A percentile compares a stretch with the other conserved stretches of the same genome.
Evolutionary conservation across 2,329 filamentous ascomycete genomes (phyloP).

Genomic region (Didymella glomerata): DNA sequence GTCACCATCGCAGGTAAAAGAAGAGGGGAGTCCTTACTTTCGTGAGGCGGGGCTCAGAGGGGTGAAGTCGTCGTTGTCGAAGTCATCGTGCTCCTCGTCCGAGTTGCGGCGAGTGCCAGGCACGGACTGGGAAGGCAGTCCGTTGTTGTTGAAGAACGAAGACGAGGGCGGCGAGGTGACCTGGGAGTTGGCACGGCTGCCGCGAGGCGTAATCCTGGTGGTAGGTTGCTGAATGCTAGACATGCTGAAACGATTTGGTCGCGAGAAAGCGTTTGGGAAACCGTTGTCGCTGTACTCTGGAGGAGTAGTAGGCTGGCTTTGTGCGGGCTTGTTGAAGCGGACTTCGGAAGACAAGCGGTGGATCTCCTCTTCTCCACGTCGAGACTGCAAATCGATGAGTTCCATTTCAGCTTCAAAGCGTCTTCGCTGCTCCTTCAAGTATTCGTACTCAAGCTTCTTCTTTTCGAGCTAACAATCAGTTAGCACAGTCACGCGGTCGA

Average conservation of each 20-base stretch:
- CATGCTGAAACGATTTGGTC: slow-evolving; percentile 87
- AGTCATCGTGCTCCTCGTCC: slow-evolving; percentile 81
- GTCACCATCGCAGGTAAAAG: slow-evolving; percentile 11
- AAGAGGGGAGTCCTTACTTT: slow-evolving; percentile 43
- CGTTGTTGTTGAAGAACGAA: slow-evolving; percentile 62
- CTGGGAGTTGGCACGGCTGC: slow-evolving; percentile 79
- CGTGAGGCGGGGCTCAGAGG: slow-evolving; percentile 46
- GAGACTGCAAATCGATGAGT: slow-evolving; percentile 84
- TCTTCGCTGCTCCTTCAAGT: slow-evolving; percentile 85
- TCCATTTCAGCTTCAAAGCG: slow-evolving; percentile 94
- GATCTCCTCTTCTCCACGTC: slow-evolving; percentile 82
- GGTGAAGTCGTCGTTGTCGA: slow-evolving; percentile 75
- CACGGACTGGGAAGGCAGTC: slow-evolving; percentile 82
- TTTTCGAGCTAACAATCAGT: slow-evolving; percentile 77
- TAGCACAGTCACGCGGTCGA: slow-evolving; percentile 36
- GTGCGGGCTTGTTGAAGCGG: slow-evolving; percentile 67
- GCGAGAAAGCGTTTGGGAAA: slow-evolving; percentile 81
- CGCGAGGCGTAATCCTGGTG: slow-evolving; percentile 70
- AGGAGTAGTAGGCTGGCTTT: slow-evolving; percentile 95
- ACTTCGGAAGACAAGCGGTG: slow-evolving; percentile 85
- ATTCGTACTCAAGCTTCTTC: slow-evolving; percentile 91
- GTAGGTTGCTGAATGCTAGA: slow-evolving; percentile 76
- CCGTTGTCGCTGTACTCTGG: slow-evolving; percentile 88
- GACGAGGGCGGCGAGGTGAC: slow-evolving; percentile 74
- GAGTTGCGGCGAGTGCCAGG: slow-evolving; percentile 89